Evolutionary conservation across 257 asterid genomes (phyloP).

Genomic region (Cinchona pubescens): DNA sequence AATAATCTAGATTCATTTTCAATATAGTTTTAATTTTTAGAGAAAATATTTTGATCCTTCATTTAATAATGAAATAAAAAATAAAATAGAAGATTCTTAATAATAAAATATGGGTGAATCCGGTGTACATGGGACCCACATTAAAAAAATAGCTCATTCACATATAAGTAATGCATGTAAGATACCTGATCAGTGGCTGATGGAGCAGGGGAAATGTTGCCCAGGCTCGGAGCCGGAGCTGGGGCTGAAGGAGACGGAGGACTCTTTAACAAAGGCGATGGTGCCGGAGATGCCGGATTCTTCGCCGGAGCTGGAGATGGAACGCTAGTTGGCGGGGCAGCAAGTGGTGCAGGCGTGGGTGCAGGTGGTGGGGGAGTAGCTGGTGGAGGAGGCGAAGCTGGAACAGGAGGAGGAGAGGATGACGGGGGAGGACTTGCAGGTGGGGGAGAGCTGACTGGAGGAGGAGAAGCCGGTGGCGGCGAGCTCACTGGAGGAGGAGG

Average conservation of each 20-base stretch:
- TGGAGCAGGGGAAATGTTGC: constrained; percentile 57
- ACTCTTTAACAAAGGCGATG: constrained; percentile 49
- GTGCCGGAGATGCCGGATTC: constrained; percentile 43
- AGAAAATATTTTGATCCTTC: too few relatives aligned
- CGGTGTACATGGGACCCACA: too few relatives aligned
- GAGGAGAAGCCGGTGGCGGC: constrained; percentile 31
- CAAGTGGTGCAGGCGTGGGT: constrained; percentile 47
- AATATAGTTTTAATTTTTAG: too few relatives aligned
- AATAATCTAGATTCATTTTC: too few relatives aligned
- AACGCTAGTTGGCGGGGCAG: constrained; percentile 51
- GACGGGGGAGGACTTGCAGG: constrained; percentile 23
- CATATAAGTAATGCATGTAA: too few relatives aligned
- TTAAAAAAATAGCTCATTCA: too few relatives aligned
- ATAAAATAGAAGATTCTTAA: too few relatives aligned
- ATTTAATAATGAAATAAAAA: too few relatives aligned
- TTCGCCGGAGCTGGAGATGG: constrained; percentile 52
- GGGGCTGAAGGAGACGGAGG: constrained; percentile 67
- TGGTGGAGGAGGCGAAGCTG: constrained; percentile 53
- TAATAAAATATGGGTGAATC: too few relatives aligned
- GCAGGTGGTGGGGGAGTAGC: constrained; percentile 31
- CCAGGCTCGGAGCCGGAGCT: constrained; percentile 57
- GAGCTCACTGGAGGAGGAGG: constrained; percentile 27
- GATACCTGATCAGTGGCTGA: constrained; percentile 63
- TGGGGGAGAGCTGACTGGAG: constrained; percentile 28
- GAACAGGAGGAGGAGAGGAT: constrained; percentile 36